Percentiles rank a stretch among this genome's conserved stretches.
These are phyloP conservation scores for Lentinula edodes DNA, from an alignment of 768 basidiomycete species.

Conservation along the genomic window DNA sequence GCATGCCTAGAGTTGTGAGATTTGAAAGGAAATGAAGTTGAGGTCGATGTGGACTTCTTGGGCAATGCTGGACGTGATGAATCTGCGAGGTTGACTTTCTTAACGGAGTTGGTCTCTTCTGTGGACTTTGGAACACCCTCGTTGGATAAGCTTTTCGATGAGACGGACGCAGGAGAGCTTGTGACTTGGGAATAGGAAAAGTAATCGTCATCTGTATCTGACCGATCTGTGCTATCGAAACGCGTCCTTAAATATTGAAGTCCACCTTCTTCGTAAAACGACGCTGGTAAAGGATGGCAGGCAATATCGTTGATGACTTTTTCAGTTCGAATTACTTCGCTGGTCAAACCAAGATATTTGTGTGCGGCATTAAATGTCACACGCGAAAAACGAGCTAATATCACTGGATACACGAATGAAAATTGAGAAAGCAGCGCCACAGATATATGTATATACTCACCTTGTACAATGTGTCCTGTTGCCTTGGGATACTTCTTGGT, in stretches of 20 bases:
- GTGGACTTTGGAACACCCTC: not conserved
- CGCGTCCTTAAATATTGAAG: slow-evolving; percentile 84
- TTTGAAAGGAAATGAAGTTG: slow-evolving; percentile 9
- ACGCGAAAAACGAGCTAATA: slow-evolving; percentile 91
- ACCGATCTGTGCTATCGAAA: slow-evolving; percentile 60
- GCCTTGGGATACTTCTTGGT: slow-evolving; percentile 98
- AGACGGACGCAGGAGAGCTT: slow-evolving; percentile 22
- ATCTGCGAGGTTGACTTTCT: slow-evolving; percentile 10
- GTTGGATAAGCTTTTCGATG: slow-evolving; percentile 16
- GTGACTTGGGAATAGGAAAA: slow-evolving; percentile 29
- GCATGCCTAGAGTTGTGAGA: slow-evolving; percentile 40
- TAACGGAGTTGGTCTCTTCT: slow-evolving; percentile 14
- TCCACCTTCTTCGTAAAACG: slow-evolving; percentile 91
- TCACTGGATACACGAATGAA: slow-evolving; percentile 45
- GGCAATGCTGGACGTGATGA: not conserved
- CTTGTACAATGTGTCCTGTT: slow-evolving; percentile 93
- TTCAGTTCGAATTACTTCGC: slow-evolving; percentile 93
- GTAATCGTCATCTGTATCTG: slow-evolving; percentile 56
- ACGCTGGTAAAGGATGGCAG: slow-evolving; percentile 85
- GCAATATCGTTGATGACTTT: slow-evolving; percentile 97
- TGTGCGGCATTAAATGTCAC: slow-evolving; percentile 98
- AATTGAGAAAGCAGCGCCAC: not conserved
- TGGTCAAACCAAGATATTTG: slow-evolving; percentile 90
- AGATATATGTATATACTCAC: slow-evolving; percentile 28
- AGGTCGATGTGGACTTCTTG: slow-evolving; percentile 6